Base-by-base conservation (phyloP, 2,329 filamentous ascomycete genomes). In the Cladophialophora carrionii region DNA sequence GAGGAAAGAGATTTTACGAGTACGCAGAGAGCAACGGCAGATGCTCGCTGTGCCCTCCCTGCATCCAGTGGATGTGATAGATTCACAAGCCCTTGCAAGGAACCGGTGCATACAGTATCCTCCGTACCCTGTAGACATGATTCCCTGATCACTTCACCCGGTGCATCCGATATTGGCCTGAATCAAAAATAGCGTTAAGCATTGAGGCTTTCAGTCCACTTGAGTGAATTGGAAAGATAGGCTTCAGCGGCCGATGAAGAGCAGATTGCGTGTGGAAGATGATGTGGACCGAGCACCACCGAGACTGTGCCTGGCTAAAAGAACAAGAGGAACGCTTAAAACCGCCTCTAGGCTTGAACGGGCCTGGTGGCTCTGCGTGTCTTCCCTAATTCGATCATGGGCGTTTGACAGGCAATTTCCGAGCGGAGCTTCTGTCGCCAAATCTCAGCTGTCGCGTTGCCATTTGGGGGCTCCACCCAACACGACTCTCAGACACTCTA, bases 391-490 rank as follows among this genome's bases (percentile, higher is more conserved):
- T n/a, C 51, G 49, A 29, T 9, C 32, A 24, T 60, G 48, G 52
- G 57, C 41, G 62, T 54, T 57, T 60, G 34, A 51, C 49, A 60
- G 29, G 26, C 62, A 64, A 64, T 64, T 64, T 64, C 62, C 62
- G 62, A 60, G 43, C 20, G 51, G 41, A 41, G 49, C 37, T 55
- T 26, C 51, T 20, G 52, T 34, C 29, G 8, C 52, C 52, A 32
- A 31, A 34, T 26, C 52, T 31, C 52, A 34, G 29, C 52, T 34
- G 29, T 26, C 51, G 34, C 24, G 32, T 32, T 61, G 22, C 32
- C 41, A 51, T 24, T 49, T 49, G 7, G n/a, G 12, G 7, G 49
- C 59, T 26, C 26, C 34, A 49, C 57, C 32, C 41, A 17, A 6
- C 29, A 32, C 46, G n/a, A 46, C 31, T 37, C 20, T 37, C 31